Conservation (phyloP, 148 eudicot species). For the Rhododendron ferrugineum region DNA sequence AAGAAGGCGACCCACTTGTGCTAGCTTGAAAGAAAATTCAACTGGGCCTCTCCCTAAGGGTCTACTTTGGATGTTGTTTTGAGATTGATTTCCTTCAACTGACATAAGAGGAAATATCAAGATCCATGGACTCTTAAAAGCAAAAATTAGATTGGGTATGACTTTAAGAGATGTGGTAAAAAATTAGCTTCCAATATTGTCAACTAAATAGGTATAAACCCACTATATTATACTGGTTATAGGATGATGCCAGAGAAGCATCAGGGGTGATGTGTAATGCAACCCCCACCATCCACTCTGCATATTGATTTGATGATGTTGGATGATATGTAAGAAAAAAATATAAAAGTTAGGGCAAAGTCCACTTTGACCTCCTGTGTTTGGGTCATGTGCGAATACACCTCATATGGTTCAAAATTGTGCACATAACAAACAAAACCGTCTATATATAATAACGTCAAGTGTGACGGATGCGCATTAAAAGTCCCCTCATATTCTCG, state of each 20-base stretch:
- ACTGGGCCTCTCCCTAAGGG: slow-evolving; percentile 23
- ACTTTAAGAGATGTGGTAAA: slow-evolving; percentile 31
- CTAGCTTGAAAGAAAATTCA: slow-evolving; percentile 18
- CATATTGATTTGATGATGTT: not conserved
- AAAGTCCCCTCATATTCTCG: too few species aligned
- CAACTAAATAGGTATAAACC: slow-evolving; percentile 32
- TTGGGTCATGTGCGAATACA: too few species aligned
- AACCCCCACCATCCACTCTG: not conserved
- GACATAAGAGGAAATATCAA: not conserved
- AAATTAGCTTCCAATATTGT: slow-evolving; percentile 17
- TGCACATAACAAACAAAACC: too few species aligned
- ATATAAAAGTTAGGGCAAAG: not conserved
- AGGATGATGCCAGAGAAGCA: slow-evolving; percentile 6
- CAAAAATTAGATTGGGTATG: slow-evolving; percentile 14
- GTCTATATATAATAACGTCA: too few species aligned
- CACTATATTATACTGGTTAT: slow-evolving; percentile 15
- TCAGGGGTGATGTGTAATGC: slow-evolving; percentile 2
- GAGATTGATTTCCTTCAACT: not conserved
- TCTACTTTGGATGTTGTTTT: slow-evolving; percentile 15
- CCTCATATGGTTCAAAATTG: too few species aligned
- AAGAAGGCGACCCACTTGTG: slow-evolving; percentile 18
- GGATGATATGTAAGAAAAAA: not conserved
- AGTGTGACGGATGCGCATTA: too few species aligned
- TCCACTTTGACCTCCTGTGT: too few species aligned
- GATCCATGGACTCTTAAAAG: slow-evolving; percentile 20